Conservation (phyloP, 257 asterid species). For the Primulina tabacum region DNA sequence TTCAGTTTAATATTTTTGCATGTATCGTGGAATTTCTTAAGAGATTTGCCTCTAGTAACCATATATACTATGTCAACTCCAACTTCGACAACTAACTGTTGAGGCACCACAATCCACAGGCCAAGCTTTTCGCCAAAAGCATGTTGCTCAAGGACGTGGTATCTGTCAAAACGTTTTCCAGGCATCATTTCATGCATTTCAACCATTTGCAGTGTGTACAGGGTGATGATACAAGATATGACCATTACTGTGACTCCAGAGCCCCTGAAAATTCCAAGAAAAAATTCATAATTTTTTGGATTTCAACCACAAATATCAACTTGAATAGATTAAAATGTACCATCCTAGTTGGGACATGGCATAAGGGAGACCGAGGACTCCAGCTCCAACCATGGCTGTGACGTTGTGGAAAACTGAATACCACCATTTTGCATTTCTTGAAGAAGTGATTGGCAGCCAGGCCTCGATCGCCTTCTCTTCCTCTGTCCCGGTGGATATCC, state of each 20-base stretch:
- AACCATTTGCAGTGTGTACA: constrained; percentile 89
- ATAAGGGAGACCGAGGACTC: too few relatives aligned
- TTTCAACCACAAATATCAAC: background rate
- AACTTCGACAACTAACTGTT: constrained; percentile 75
- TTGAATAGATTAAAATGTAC: background rate
- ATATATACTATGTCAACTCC: constrained; percentile 86
- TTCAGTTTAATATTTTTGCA: constrained; percentile 58
- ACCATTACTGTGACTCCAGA: constrained; percentile 82
- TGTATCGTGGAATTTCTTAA: constrained; percentile 53
- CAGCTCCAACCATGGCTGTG: too few relatives aligned
- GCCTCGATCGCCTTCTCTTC: too few relatives aligned
- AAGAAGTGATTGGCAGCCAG: too few relatives aligned
- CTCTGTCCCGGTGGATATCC: too few relatives aligned
- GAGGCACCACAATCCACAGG: constrained; percentile 85
- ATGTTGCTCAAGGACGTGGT: constrained; percentile 86
- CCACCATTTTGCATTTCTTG: too few relatives aligned
- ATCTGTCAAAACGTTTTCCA: constrained; percentile 86
- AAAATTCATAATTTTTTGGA: background rate
- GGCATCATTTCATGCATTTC: constrained; percentile 98
- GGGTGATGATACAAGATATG: constrained; percentile 73
- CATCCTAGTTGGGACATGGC: too few relatives aligned
- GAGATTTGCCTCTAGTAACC: constrained; percentile 88
- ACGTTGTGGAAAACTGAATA: too few relatives aligned
- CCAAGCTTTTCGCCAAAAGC: constrained; percentile 93
- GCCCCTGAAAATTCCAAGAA: constrained; percentile 41